Conservation (phyloP, 2,329 filamentous ascomycete genomes). For the Trichoderma semiorbis region DNA sequence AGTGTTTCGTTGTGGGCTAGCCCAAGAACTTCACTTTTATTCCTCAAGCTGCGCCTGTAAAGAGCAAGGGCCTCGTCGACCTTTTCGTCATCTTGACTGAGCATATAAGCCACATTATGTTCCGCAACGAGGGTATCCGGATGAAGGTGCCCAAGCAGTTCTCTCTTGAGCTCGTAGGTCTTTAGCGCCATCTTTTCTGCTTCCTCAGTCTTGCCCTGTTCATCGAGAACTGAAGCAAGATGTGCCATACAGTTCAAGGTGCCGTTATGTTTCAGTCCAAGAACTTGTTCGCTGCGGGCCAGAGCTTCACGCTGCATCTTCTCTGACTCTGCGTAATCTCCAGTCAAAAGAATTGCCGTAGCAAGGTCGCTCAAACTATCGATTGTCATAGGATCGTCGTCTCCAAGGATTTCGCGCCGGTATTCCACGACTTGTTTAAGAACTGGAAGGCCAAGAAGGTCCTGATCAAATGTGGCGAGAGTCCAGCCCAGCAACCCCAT, state of each 20-base stretch:
- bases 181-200: not conserved
- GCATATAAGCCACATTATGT: not conserved
- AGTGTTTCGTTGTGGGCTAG: not conserved
- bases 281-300: not conserved
- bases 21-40: not conserved
- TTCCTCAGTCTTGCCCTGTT: not conserved
- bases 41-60: not conserved
- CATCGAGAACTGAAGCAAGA: not conserved
- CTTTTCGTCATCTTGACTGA: not conserved
- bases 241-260: constrained; percentile 10
- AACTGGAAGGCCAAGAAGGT: not conserved
- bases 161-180: not conserved
- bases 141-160: not conserved
- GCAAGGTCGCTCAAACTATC: constrained; percentile 8
- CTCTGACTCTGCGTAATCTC: not conserved
- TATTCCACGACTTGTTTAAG: not conserved
- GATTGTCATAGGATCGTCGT: constrained; percentile 5
- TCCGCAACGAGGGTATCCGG: not conserved
- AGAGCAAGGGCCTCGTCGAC: not conserved
- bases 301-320: constrained; percentile 14
- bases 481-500: constrained; percentile 5
- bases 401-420: constrained; percentile 1
- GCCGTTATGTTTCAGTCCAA: not conserved
- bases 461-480: not conserved
- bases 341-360: not conserved